A percentile compares a stretch with the other conserved stretches of the same genome.
Evolutionary conservation across 1,284 basidiomycete species (phyloP).

Genomic region (Trichosporon faecale): DNA sequence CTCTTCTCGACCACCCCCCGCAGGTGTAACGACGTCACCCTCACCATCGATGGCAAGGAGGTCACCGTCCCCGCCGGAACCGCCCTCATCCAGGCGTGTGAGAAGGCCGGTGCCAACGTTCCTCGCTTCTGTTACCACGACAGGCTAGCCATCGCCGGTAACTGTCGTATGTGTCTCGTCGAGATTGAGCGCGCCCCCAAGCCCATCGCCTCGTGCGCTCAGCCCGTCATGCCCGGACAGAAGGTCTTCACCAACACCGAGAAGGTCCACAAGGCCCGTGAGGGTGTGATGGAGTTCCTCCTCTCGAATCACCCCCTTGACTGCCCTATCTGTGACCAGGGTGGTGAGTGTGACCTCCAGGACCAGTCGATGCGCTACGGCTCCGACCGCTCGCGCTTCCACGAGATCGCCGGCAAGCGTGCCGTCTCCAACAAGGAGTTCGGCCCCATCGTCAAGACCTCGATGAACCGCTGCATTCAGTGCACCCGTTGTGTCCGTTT

Average conservation of each 20-base stretch:
- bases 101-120: conserved; percentile 39
- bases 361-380: conserved; percentile 99
- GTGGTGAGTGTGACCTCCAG: conserved; percentile 97
- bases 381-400: conserved; percentile 93
- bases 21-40: conserved; percentile 73
- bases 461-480: conserved; percentile 99
- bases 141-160: conserved; percentile 82
- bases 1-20: conserved; percentile 44
- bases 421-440: conserved; percentile 98
- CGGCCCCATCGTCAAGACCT: conserved; percentile 96
- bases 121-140: conserved; percentile 54
- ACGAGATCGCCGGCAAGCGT: conserved; percentile 96
- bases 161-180: conserved; percentile 97
- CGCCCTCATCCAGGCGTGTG: conserved; percentile 93
- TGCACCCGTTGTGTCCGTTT: conserved; percentile 99
- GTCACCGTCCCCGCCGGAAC: conserved; percentile 89
- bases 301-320: conserved; percentile 96
- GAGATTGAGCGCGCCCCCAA: conserved; percentile 88
- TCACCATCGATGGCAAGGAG: conserved; percentile 89
- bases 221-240: conserved; percentile 95
- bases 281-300: conserved; percentile 99
- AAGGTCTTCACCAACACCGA: conserved; percentile 96
- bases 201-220: conserved; percentile 75
- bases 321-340: conserved; percentile 97
- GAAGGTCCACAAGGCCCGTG: conserved; percentile 83